phyloP scores from a whole-genome alignment of 2,329 filamentous ascomycete species.

The Alternaria angustiovoidea region DNA sequence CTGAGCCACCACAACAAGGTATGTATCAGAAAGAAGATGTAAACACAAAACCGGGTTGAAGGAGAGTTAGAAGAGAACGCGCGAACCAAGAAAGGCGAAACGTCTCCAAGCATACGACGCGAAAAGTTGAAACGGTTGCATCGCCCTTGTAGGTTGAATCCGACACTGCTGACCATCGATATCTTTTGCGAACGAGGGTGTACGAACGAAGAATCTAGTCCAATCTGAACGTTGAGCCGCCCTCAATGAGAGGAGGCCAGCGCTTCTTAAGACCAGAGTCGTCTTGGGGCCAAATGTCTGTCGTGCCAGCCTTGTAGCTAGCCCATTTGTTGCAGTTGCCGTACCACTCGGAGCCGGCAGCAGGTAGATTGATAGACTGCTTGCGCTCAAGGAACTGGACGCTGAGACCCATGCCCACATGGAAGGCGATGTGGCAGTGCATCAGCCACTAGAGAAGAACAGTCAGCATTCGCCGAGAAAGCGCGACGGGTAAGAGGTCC shows the following conservation, averaged over 20 bases:
- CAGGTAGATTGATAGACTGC: constrained; percentile 29
- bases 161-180: background rate
- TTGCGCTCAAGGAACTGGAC: constrained; percentile 39
- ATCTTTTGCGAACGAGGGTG: background rate
- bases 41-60: background rate
- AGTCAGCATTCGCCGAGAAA: background rate
- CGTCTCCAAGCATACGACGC: background rate
- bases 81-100: background rate
- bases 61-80: constrained; percentile 18
- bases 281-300: constrained; percentile 45
- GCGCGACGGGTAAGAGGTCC: background rate
- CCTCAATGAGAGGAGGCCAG: constrained; percentile 30
- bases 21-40: background rate
- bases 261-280: constrained; percentile 52
- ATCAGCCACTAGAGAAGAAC: constrained; percentile 32
- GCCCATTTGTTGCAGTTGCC: constrained; percentile 40
- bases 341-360: constrained; percentile 33
- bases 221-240: background rate
- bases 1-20: background rate
- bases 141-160: background rate
- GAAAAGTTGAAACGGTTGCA: background rate
- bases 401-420: constrained; percentile 38
- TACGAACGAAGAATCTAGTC: background rate
- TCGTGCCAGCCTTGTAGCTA: constrained; percentile 22
- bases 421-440: constrained; percentile 42